A percentile compares a stretch with the other conserved stretches of the same genome.
Conservation (phyloP, 2,329 filamentous ascomycete genomes). For the Neonectria magnoliae region DNA sequence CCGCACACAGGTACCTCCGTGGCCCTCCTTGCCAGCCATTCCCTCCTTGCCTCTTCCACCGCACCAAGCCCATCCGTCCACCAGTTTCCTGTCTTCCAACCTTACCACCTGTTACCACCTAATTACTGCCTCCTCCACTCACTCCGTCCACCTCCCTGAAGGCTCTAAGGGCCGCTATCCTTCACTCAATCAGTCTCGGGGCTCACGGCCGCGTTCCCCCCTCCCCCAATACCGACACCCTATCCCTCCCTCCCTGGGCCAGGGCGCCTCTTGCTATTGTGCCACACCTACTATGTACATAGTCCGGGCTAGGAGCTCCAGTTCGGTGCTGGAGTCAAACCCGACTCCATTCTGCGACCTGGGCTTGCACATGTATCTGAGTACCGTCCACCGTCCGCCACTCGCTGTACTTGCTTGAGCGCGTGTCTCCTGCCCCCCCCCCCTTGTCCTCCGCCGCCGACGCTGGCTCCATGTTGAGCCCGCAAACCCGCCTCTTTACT, state of each 20-base stretch:
- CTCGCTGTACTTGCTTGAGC: slow-evolving; percentile 18
- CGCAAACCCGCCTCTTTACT: slow-evolving; percentile 9
- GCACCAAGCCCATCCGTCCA: slow-evolving; percentile 1
- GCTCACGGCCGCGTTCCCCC: slow-evolving; percentile 29
- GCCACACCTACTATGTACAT: slow-evolving; percentile 32
- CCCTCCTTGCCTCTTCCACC: slow-evolving; percentile 4
- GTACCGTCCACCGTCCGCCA: slow-evolving; percentile 20
- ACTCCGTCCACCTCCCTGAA: slow-evolving; percentile 35
- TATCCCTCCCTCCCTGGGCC: slow-evolving; percentile 34
- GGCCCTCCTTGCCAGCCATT: slow-evolving; percentile 7
- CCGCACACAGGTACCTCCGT: slow-evolving; percentile 7
- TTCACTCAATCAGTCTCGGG: slow-evolving; percentile 41
- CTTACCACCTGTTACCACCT: slow-evolving; percentile 7
- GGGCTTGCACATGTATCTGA: slow-evolving; percentile 16
- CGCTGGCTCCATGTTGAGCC: slow-evolving; percentile 20
- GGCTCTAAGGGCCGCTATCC: slow-evolving; percentile 33
- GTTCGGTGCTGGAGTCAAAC: slow-evolving; percentile 21
- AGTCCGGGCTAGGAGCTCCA: slow-evolving; percentile 20
- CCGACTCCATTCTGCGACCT: slow-evolving; percentile 14
- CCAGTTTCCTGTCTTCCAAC: background rate
- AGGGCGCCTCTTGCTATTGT: slow-evolving; percentile 36
- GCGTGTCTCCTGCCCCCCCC: slow-evolving; percentile 13
- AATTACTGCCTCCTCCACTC: slow-evolving; percentile 24
- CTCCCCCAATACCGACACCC: slow-evolving; percentile 39
- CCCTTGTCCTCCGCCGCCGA: slow-evolving; percentile 22